phyloP scores from a whole-genome alignment of 2,329 filamentous ascomycete species.

The Colletotrichum sp. region DNA sequence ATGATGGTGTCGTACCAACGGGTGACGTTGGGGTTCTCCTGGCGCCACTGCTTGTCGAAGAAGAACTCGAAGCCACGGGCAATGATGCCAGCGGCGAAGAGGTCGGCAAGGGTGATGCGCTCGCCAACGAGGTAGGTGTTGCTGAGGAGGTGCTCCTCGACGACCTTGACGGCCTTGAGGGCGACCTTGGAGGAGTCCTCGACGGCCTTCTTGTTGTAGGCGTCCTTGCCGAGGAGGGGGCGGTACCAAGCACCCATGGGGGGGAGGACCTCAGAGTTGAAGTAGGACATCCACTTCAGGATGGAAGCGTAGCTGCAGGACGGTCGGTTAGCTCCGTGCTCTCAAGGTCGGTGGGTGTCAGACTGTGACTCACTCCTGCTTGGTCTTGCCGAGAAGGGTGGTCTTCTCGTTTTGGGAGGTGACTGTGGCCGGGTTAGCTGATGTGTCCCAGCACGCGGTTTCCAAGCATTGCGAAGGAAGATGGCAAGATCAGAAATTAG shows the following conservation, averaged over 20 bases:
- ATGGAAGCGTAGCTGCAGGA: slow-evolving; percentile 82
- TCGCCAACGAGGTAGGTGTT: slow-evolving; percentile 98
- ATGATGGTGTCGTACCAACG: slow-evolving; percentile 95
- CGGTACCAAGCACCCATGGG: slow-evolving; percentile 81
- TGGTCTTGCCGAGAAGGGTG: slow-evolving; percentile 98
- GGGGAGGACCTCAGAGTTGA: slow-evolving; percentile 85
- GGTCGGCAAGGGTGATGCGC: slow-evolving; percentile 94
- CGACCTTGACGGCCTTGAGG: slow-evolving; percentile 70
- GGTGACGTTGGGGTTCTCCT: slow-evolving; percentile 81
- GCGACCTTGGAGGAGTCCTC: slow-evolving; percentile 78
- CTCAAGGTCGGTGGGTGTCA: neutral
- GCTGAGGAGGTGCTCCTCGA: slow-evolving; percentile 87
- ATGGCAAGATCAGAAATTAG: slow-evolving; percentile 76
- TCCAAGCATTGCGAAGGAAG: slow-evolving; percentile 25
- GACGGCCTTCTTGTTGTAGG: slow-evolving; percentile 98
- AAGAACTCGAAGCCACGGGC: slow-evolving; percentile 91
- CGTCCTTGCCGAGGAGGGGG: slow-evolving; percentile 79
- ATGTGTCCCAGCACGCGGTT: neutral
- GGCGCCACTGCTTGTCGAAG: slow-evolving; percentile 90
- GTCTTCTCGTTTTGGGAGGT: slow-evolving; percentile 99
- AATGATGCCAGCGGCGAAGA: slow-evolving; percentile 82
- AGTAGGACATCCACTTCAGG: slow-evolving; percentile 97
- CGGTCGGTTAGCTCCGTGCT: slow-evolving; percentile 26
- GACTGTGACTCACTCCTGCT: slow-evolving; percentile 81
- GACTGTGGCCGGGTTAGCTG: slow-evolving; percentile 63